Percentiles rank a stretch among this genome's conserved stretches.
phyloP scores from a whole-genome alignment of 768 basidiomycete genomes.

The Kwoniella bestiolae region DNA sequence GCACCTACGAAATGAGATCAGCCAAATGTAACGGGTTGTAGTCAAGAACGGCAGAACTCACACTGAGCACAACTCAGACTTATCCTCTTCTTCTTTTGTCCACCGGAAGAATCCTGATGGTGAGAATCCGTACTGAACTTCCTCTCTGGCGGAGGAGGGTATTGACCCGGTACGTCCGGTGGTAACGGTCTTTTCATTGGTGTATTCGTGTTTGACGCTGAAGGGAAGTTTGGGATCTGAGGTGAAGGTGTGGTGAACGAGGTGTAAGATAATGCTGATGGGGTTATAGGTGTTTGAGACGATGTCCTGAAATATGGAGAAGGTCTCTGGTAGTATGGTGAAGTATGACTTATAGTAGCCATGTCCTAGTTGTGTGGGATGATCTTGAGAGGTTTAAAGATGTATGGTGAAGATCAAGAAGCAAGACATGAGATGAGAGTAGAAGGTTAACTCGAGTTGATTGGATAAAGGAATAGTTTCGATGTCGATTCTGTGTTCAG shows the following conservation, averaged over 20 bases:
- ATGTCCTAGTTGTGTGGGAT: conserved; percentile 5
- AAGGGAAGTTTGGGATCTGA: conserved; percentile 14
- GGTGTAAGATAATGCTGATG: conserved; percentile 19
- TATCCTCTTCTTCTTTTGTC: conserved; percentile 50
- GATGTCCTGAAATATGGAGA: conserved; percentile 20
- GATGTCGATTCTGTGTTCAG: not conserved
- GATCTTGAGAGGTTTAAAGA: not conserved
- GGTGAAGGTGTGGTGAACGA: conserved; percentile 18
- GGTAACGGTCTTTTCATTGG: conserved; percentile 27
- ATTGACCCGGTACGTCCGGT: conserved; percentile 10
- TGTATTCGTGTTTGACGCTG: conserved; percentile 1
- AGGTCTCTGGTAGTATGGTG: conserved; percentile 15
- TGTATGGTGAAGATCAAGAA: not conserved
- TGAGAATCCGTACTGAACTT: conserved; percentile 31
- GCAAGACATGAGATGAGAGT: not conserved
- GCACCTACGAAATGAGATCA: conserved; percentile 35
- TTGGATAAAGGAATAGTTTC: not conserved
- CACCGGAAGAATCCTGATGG: not conserved
- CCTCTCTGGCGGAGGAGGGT: conserved; percentile 26
- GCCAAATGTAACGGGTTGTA: not conserved
- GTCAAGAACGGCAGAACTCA: conserved; percentile 18
- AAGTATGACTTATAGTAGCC: conserved; percentile 18
- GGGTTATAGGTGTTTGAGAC: conserved; percentile 19
- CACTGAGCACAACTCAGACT: conserved; percentile 54
- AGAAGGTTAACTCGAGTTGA: not conserved